Conservation (phyloP, 1,284 basidiomycete genomes). For the Abortiporus biennis region DNA sequence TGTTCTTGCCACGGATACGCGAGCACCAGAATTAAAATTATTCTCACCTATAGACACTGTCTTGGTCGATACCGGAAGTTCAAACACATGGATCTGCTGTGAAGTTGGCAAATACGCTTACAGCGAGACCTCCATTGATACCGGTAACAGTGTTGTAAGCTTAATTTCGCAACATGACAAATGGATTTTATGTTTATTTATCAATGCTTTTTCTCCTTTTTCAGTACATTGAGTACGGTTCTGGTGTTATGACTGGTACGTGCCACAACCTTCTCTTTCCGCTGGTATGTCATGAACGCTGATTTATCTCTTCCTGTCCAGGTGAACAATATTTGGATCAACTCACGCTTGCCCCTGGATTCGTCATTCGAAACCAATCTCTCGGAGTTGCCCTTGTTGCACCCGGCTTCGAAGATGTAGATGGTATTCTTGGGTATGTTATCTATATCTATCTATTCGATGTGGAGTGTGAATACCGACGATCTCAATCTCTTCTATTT, state of each 20-base stretch:
- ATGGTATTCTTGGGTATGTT: slow-evolving; percentile 45
- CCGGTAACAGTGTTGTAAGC: slow-evolving; percentile 4
- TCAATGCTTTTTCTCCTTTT: not conserved
- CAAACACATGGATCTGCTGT: slow-evolving; percentile 60
- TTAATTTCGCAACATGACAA: not conserved
- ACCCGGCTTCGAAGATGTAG: slow-evolving; percentile 31
- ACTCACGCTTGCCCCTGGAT: slow-evolving; percentile 15
- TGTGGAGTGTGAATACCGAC: no score
- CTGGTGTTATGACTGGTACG: slow-evolving; percentile 39
- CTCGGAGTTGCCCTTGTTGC: slow-evolving; percentile 44
- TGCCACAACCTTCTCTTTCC: slow-evolving; percentile 1
- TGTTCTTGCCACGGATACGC: no score
- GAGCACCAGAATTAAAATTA: no score
- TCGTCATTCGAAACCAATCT: slow-evolving; percentile 30
- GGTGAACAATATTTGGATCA: slow-evolving; percentile 17
- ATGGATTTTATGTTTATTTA: not conserved
- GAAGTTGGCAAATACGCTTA: slow-evolving; percentile 36
- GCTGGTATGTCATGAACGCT: not conserved
- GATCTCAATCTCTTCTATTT: not conserved
- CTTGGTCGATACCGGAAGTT: slow-evolving; percentile 16
- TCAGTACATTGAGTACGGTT: slow-evolving; percentile 37
- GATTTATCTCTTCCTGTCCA: not conserved
- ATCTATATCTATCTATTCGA: not conserved
- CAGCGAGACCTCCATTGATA: slow-evolving; percentile 29
- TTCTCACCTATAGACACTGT: not conserved